phyloP scores from a whole-genome alignment of 2,329 filamentous ascomycete genomes.

The Fusarium illudens region DNA sequence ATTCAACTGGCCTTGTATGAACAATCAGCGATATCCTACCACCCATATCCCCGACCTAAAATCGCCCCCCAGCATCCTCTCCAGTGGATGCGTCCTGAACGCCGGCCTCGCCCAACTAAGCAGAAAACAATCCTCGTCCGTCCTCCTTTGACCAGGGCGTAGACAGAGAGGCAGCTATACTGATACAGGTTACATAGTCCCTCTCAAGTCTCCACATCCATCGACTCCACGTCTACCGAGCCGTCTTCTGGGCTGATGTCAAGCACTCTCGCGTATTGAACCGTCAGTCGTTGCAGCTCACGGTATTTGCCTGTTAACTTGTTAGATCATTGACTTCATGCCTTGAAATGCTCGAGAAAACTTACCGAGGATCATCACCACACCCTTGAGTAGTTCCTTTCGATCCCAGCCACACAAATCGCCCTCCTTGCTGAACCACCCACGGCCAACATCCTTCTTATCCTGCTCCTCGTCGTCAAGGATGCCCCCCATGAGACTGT shows the following conservation, averaged over 20 bases:
- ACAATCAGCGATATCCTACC: conserved; percentile 31
- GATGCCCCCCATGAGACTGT: conserved; percentile 79
- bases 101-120: conserved; percentile 23
- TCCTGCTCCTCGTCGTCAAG: conserved; percentile 64
- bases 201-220: conserved; percentile 52
- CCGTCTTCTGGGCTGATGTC: conserved; percentile 65
- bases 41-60: conserved; percentile 8
- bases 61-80: conserved; percentile 14
- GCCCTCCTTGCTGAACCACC: conserved; percentile 73
- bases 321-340: conserved; percentile 44
- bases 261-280: conserved; percentile 89
- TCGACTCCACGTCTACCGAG: conserved; percentile 53
- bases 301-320: conserved; percentile 81
- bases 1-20: conserved; percentile 23
- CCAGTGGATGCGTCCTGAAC: conserved; percentile 27
- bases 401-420: conserved; percentile 91
- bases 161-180: conserved; percentile 14
- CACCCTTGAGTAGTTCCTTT: conserved; percentile 85
- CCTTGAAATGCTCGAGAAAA: conserved; percentile 30
- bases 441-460: conserved; percentile 53
- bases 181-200: conserved; percentile 30
- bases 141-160: not conserved
- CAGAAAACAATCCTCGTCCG: conserved; percentile 14
- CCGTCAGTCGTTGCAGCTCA: conserved; percentile 91
- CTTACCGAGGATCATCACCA: conserved; percentile 91